Base-by-base conservation (phyloP, 495 filamentous ascomycete species). In the Aspergillus olivimuriae region DNA sequence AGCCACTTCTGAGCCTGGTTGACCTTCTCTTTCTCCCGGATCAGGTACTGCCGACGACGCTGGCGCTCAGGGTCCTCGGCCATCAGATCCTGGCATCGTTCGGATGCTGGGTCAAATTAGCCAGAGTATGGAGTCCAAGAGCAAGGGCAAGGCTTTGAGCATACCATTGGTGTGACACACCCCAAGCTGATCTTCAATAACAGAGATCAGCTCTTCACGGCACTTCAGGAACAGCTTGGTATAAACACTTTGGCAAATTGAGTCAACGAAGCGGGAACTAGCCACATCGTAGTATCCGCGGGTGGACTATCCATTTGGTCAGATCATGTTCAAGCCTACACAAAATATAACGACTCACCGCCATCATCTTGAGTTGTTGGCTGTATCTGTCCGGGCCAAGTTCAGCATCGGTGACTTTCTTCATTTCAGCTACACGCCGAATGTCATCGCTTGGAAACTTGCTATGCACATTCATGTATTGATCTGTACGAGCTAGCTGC, bases 241-340 rank as follows among this genome's bases (percentile, higher is more conserved):
- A 15, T 76, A 55, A 0, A 78, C 60, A 1, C 61, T 59, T 45
- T 70, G 62, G 22, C 69, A 74, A 0, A 81, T 52, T 0, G 58
- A 49, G 24, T 81, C 76, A 0, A 74, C 48, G 35, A 80, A 75
- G 10, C 76, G 55, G 2, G 49, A 59, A 18, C 58, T 70, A 0
- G 77, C 77, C 12, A 77, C 56, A 8, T 74, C 63, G 39, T 83
- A 83, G 44, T 80, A 81, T 0, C 62, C 74, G 4, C 66, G 55
- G 0, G 72, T 57, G 14, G 51, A 62, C 72, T 74, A 51, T 21
- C 11, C 7, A 31, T 4, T 15, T 1, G 20, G 17, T 52, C 42
- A 49, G 36, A 14, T 34, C 10, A 14, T 16, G n/a, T 31, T 6
- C 23, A 2, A n/a, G 20, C 7, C 22, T 10, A 41, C 23, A 16